These are phyloP conservation scores for Umbilicus rupestris DNA, from an alignment of 164 flowering plant genomes.

Conservation along the genomic window DNA sequence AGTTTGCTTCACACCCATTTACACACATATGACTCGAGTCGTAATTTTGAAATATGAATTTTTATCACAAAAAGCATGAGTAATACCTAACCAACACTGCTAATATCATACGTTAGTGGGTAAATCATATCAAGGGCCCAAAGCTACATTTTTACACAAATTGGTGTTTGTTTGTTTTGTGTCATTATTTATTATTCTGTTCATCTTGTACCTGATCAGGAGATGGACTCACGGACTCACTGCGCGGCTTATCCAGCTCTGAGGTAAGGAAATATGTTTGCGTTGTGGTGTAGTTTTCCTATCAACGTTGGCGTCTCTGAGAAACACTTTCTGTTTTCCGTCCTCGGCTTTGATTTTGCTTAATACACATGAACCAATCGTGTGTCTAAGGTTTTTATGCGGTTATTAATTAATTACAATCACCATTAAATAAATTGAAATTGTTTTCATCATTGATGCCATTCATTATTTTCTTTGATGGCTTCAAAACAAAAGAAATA, in stretches of 20 bases:
- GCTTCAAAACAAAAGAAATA: not conserved
- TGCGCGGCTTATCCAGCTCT: slow-evolving; percentile 55
- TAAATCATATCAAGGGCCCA: not conserved
- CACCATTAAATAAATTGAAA: not conserved
- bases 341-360: not conserved
- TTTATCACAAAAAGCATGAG: not conserved
- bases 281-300: slow-evolving; percentile 2
- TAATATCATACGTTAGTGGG: not conserved
- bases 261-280: slow-evolving; percentile 36
- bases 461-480: not conserved
- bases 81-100: not conserved
- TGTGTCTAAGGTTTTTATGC: not conserved
- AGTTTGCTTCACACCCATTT: not conserved
- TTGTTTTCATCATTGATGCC: not conserved
- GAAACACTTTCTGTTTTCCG: not conserved
- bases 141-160: not conserved
- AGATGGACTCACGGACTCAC: slow-evolving; percentile 82
- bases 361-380: not conserved
- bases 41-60: not conserved
- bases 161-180: not conserved
- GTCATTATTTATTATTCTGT: not conserved
- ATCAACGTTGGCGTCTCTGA: not conserved
- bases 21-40: not conserved
- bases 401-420: not conserved
- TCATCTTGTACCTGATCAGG: slow-evolving; percentile 28